Percentiles rank a stretch among this genome's conserved stretches.
These are phyloP conservation scores for Phoma sp. DNA, from an alignment of 2,329 filamentous ascomycete species.

Conservation along the genomic window DNA sequence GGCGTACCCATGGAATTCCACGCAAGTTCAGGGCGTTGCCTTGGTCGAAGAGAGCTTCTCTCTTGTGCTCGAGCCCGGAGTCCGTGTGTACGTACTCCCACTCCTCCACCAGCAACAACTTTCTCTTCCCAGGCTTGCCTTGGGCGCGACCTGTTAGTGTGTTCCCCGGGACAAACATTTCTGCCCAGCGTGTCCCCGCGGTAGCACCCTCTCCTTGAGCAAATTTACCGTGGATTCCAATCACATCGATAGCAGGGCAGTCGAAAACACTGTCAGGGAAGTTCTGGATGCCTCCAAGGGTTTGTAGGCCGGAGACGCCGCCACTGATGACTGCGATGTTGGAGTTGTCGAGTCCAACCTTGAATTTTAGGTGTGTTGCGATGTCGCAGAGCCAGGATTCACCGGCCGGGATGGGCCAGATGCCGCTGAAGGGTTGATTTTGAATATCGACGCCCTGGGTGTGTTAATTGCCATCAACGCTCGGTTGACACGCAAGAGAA, in stretches of 20 bases:
- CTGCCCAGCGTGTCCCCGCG: constrained; percentile 44
- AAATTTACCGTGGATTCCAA: constrained; percentile 46
- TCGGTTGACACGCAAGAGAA: no score
- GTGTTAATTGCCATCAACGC: no score
- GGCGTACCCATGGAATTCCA: constrained; percentile 45
- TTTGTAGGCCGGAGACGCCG: constrained; percentile 43
- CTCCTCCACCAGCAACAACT: constrained; percentile 46
- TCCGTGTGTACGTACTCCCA: constrained; percentile 40
- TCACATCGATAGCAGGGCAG: constrained; percentile 44
- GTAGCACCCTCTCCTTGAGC: constrained; percentile 30
- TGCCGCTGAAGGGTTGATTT: constrained; percentile 45
- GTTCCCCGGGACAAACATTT: constrained; percentile 45
- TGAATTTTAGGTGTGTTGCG: constrained; percentile 41
- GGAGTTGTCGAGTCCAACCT: constrained; percentile 32
- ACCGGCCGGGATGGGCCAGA: constrained; percentile 44
- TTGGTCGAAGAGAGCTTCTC: constrained; percentile 44
- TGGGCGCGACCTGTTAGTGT: constrained; percentile 39
- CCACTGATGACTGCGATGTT: constrained; percentile 47
- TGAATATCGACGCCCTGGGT: constrained; percentile 45
- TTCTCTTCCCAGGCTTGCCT: constrained; percentile 32
- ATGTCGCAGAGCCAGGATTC: constrained; percentile 48
- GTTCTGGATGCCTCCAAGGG: constrained; percentile 34
- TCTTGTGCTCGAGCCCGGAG: constrained; percentile 39
- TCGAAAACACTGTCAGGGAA: constrained; percentile 44
- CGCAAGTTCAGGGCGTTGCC: constrained; percentile 45